A percentile compares a stretch with the other conserved stretches of the same genome.
Conservation (phyloP, 1,139 yeast species). For the Hemisphaericaspora lyxosophila region DNA sequence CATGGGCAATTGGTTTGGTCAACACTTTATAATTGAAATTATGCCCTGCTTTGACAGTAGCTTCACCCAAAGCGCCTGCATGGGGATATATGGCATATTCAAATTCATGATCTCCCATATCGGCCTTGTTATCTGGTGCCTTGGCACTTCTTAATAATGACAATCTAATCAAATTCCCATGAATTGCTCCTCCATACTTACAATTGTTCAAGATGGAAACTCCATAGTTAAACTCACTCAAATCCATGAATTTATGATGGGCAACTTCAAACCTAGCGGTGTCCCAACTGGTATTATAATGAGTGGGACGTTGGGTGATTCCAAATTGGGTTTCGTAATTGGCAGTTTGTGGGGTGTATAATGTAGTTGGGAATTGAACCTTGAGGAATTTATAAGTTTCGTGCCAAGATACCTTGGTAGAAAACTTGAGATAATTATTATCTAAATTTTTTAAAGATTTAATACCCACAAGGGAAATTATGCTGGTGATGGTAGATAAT, state of each 20-base stretch:
- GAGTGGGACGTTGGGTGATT: constrained; percentile 86
- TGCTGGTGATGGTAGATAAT: constrained; percentile 60
- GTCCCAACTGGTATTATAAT: constrained; percentile 93
- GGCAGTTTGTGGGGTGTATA: constrained; percentile 67
- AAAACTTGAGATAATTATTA: constrained; percentile 50
- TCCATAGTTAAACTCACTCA: constrained; percentile 83
- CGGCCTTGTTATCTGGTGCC: constrained; percentile 90
- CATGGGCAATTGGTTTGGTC: constrained; percentile 13
- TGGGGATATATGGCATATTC: constrained; percentile 87
- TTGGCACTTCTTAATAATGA: constrained; percentile 83
- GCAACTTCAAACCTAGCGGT: constrained; percentile 95
- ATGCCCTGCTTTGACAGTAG: constrained; percentile 73
- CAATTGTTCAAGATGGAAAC: constrained; percentile 82
- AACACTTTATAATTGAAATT: constrained; percentile 68
- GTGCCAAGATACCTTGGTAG: constrained; percentile 79
- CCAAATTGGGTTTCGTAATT: constrained; percentile 94
- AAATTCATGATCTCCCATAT: constrained; percentile 85
- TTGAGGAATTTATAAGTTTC: constrained; percentile 85
- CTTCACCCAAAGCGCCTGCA: constrained; percentile 57
- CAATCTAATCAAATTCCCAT: constrained; percentile 83
- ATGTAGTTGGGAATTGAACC: constrained; percentile 90
- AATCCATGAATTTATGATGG: constrained; percentile 90
- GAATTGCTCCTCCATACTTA: constrained; percentile 90
- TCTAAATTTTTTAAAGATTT: constrained; percentile 25
- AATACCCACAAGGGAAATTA: constrained; percentile 68